Conservation (phyloP, 345 rosid genomes). For the Lepidium sativum region DNA sequence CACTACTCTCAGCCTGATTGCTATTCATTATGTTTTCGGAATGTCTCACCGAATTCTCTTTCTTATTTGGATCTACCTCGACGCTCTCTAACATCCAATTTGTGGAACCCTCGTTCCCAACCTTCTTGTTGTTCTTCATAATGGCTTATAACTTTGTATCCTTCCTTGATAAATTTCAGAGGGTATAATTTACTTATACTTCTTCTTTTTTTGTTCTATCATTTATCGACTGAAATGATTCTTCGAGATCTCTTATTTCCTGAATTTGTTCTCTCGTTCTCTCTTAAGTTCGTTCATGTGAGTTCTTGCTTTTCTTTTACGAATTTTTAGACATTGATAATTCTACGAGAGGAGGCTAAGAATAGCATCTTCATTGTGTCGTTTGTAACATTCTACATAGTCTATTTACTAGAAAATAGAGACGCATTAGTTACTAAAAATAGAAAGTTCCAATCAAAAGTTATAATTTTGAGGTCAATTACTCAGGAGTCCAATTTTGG, state of each 20-base stretch:
- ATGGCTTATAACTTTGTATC: not conserved
- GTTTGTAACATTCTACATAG: not conserved
- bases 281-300: constrained; percentile 3
- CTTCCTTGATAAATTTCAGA: too few species aligned
- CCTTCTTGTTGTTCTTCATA: constrained; percentile 17
- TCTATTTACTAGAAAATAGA: constrained; percentile 18
- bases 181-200: not conserved
- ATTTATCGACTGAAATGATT: not conserved
- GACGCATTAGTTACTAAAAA: constrained; percentile 19
- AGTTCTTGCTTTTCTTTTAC: not conserved
- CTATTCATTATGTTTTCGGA: not conserved
- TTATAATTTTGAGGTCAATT: not conserved
- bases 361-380: constrained; percentile 16
- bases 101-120: constrained; percentile 21
- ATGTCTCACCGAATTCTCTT: constrained; percentile 22
- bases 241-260: not conserved
- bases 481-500: not conserved
- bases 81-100: constrained; percentile 48
- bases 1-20: not conserved
- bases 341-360: not conserved
- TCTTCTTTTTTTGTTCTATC: not conserved
- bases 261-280: not conserved
- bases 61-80: constrained; percentile 34
- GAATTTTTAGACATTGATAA: not conserved
- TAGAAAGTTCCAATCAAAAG: not conserved